phyloP scores from a whole-genome alignment of 2,329 filamentous ascomycete species.

The Scedosporium dehoogii region DNA sequence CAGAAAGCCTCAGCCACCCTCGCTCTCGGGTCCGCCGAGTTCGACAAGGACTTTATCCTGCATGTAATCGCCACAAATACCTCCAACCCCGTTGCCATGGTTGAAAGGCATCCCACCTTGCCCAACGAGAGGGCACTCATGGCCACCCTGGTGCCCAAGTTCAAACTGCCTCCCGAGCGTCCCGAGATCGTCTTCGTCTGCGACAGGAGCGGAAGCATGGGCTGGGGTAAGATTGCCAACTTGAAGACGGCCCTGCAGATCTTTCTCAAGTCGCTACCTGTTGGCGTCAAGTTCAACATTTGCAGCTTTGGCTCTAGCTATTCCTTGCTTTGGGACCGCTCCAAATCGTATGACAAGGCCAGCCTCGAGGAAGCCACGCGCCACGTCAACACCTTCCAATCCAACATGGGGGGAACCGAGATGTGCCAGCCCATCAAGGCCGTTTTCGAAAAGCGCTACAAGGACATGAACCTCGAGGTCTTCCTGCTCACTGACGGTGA shows the following conservation, averaged over 20 bases:
- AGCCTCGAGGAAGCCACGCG: conserved; percentile 30
- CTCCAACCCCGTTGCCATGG: conserved; percentile 50
- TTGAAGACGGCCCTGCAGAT: conserved; percentile 47
- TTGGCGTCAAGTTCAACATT: conserved; percentile 59
- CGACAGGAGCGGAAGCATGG: conserved; percentile 62
- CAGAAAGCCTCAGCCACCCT: conserved; percentile 54
- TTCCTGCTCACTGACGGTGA: conserved; percentile 49
- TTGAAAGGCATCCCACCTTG: conserved; percentile 56
- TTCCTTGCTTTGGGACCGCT: conserved; percentile 37
- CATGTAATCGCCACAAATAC: conserved; percentile 52
- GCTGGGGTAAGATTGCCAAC: conserved; percentile 35
- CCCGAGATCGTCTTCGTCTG: conserved; percentile 63
- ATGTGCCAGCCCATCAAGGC: conserved; percentile 35
- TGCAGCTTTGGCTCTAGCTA: conserved; percentile 50
- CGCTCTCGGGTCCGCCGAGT: conserved; percentile 36
- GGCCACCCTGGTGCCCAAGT: conserved; percentile 61
- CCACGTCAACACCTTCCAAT: conserved; percentile 30
- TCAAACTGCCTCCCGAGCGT: conserved; percentile 43
- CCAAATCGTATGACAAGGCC: conserved; percentile 33
- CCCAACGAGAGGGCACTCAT: conserved; percentile 56
- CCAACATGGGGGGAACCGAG: conserved; percentile 44
- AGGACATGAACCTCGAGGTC: conserved; percentile 40
- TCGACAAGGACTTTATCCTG: conserved; percentile 58
- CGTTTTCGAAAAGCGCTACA: conserved; percentile 30
- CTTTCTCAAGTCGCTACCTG: conserved; percentile 55